phyloP scores from a whole-genome alignment of 208 protist genomes.

The Borovskyia barvae region DNA sequence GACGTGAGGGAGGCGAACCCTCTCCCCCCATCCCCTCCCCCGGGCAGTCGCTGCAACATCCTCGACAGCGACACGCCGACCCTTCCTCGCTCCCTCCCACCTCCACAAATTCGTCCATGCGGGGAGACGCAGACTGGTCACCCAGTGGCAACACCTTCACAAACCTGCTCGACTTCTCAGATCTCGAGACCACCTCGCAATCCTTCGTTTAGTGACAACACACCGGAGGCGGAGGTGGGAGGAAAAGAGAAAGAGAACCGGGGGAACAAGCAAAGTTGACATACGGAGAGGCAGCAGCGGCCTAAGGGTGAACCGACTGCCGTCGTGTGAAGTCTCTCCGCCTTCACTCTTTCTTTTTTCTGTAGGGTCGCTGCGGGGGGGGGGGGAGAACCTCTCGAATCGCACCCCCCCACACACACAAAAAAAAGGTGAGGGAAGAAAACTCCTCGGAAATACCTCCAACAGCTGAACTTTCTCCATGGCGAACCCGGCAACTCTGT shows the following conservation, averaged over 20 bases:
- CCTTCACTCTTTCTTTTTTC: no score
- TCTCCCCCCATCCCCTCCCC: conserved; percentile 13
- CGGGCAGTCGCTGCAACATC: background rate
- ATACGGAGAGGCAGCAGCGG: no score
- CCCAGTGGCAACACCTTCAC: conserved; percentile 69
- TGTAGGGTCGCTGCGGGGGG: no score
- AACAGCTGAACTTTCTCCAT: no score
- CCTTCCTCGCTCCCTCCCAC: conserved; percentile 20
- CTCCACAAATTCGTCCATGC: conserved; percentile 5
- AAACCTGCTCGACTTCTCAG: conserved; percentile 64
- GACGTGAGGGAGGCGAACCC: background rate
- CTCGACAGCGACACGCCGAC: conserved; percentile 18
- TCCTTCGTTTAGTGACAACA: conserved; percentile 11
- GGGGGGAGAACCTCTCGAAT: no score
- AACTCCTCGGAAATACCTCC: no score
- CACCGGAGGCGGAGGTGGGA: background rate
- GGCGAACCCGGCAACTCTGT: no score
- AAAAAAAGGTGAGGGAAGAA: no score
- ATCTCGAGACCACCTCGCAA: conserved; percentile 44
- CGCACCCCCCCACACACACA: no score
- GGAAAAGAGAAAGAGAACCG: conserved; percentile 1
- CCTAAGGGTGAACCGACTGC: no score
- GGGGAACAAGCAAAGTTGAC: no score
- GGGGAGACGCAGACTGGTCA: conserved; percentile 14
- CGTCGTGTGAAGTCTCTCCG: no score